Conservation (phyloP, 169 alveolate species). For the Plasmodium yoelii region DNA sequence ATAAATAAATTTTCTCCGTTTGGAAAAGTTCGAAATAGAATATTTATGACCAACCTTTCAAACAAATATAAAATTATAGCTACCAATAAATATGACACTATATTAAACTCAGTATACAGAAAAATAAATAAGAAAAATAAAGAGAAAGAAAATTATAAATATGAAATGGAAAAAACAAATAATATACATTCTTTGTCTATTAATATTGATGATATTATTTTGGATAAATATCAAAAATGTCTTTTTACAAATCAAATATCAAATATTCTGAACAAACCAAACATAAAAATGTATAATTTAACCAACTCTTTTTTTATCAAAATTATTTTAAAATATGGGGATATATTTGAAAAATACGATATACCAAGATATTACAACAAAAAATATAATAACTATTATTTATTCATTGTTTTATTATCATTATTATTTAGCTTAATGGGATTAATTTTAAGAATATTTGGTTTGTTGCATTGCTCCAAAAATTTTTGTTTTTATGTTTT, state of each 20-base stretch:
- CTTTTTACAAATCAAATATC: not conserved
- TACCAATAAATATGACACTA: not conserved
- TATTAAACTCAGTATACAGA: too few species aligned
- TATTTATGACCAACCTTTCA: not conserved
- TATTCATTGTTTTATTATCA: conserved; percentile 5
- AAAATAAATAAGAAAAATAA: too few species aligned
- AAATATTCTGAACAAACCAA: not conserved
- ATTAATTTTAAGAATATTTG: conserved; percentile 37
- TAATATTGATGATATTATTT: not conserved
- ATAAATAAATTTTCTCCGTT: not conserved
- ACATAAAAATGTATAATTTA: conserved; percentile 11
- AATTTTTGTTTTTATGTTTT: conserved; percentile 50
- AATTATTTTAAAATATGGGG: conserved; percentile 18
- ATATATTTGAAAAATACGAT: conserved; percentile 26
- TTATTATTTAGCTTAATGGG: conserved; percentile 14
- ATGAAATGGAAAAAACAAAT: not conserved
- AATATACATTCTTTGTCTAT: not conserved
- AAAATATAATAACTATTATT: conserved; percentile 18
- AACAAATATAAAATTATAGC: not conserved
- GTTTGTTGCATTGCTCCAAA: conserved; percentile 23
- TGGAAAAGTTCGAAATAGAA: not conserved
- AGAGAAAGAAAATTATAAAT: not conserved
- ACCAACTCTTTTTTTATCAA: conserved; percentile 13
- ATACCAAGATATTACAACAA: not conserved
- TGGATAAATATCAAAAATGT: not conserved